These are phyloP conservation scores for Salisapilia sapeloensis DNA, from an alignment of 352 stramenopile species.

Conservation along the genomic window DNA sequence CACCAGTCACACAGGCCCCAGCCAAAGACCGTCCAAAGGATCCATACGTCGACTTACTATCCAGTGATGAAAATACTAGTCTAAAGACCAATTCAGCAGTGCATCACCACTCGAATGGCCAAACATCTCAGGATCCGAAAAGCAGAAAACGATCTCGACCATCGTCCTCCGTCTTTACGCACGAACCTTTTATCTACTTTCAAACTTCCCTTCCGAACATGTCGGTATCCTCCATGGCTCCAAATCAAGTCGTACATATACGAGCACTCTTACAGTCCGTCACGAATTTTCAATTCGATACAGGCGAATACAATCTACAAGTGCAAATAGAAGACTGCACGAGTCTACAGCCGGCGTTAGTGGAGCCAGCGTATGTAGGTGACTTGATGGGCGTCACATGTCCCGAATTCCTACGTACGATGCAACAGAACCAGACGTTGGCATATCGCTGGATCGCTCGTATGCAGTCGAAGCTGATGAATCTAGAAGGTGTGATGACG, in stretches of 20 bases:
- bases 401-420: constrained; percentile 40
- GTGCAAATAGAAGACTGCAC: constrained; percentile 69
- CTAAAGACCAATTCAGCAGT: too few relatives aligned
- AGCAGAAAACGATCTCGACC: too few relatives aligned
- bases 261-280: constrained; percentile 72
- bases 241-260: constrained; percentile 9
- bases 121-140: too few relatives aligned
- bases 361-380: constrained; percentile 39
- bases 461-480: constrained; percentile 75
- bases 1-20: too few relatives aligned
- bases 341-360: constrained; percentile 20
- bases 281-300: constrained; percentile 63
- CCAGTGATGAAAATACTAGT: too few relatives aligned
- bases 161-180: too few relatives aligned
- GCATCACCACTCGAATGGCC: too few relatives aligned
- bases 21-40: too few relatives aligned
- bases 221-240: background rate
- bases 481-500: constrained; percentile 59
- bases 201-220: constrained; percentile 1
- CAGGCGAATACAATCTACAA: constrained; percentile 42
- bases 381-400: constrained; percentile 62
- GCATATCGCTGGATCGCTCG: constrained; percentile 41
- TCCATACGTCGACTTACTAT: too few relatives aligned
- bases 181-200: constrained; percentile 16
- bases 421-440: constrained; percentile 35